Evolutionary conservation across 805 yeast species (phyloP).

Genomic region (Sungouiella thailandica): DNA sequence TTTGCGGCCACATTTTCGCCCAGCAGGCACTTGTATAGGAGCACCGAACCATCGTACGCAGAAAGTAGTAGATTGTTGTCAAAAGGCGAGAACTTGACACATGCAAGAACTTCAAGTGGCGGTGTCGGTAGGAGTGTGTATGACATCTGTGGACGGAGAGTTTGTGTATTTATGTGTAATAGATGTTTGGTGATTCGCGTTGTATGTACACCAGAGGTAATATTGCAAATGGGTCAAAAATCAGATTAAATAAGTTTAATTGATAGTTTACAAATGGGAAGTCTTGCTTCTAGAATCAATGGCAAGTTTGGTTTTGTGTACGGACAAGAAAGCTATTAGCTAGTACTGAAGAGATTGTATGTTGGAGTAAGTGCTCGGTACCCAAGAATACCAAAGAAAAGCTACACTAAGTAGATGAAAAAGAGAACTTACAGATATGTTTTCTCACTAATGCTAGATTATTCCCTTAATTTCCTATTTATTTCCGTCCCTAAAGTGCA

Average conservation of each 20-base stretch:
- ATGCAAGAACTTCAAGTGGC: conserved; percentile 5
- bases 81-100: conserved; percentile 6
- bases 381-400: too few relatives aligned
- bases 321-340: too few relatives aligned
- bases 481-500: not conserved
- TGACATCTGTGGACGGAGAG: conserved; percentile 3
- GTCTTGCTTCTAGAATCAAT: too few relatives aligned
- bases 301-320: too few relatives aligned
- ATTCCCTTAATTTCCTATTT: not conserved
- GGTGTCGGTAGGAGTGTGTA: conserved; percentile 9
- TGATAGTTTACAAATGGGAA: too few relatives aligned
- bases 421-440: not conserved
- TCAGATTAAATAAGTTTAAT: too few relatives aligned
- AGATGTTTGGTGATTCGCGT: not conserved
- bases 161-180: not conserved
- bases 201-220: too few relatives aligned
- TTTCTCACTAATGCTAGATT: not conserved
- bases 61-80: conserved; percentile 10
- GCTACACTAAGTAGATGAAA: too few relatives aligned
- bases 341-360: too few relatives aligned
- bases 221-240: too few relatives aligned
- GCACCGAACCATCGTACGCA: conserved; percentile 6
- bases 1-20: not conserved
- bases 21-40: conserved; percentile 8
- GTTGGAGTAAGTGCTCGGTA: too few relatives aligned